Conservation (phyloP, 2,329 filamentous ascomycete species). For the Sporothrix curviconia region DNA sequence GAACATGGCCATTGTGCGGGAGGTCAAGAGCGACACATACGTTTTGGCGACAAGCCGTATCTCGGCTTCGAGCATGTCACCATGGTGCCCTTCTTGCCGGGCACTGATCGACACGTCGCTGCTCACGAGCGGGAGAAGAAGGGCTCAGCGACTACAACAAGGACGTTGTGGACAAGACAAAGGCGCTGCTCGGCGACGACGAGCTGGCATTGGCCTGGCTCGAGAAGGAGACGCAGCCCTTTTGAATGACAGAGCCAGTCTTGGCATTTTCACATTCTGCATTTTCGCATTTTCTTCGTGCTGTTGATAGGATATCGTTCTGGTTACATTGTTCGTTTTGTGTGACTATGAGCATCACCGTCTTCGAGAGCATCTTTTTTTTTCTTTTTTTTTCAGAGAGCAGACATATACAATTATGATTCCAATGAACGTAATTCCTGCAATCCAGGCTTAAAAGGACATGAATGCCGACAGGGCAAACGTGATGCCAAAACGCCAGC, state of each 20-base stretch:
- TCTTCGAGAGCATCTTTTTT: no score
- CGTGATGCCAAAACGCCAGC: slow-evolving; percentile 63
- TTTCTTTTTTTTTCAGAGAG: no score
- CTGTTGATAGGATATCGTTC: neutral
- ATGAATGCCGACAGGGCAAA: slow-evolving; percentile 64
- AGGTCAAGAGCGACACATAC: slow-evolving; percentile 79
- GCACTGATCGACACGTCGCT: slow-evolving; percentile 74
- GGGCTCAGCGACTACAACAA: slow-evolving; percentile 80
- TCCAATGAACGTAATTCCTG: no score
- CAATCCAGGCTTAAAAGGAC: slow-evolving; percentile 31
- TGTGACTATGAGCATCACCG: no score
- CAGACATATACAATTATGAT: no score
- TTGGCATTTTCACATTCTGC: no score
- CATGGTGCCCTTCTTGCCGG: slow-evolving; percentile 88
- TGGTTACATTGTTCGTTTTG: no score
- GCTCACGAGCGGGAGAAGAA: slow-evolving; percentile 67
- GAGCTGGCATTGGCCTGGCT: slow-evolving; percentile 71
- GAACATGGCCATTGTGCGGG: slow-evolving; percentile 86
- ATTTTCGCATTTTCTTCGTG: neutral
- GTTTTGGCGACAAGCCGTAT: slow-evolving; percentile 90
- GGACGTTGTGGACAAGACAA: slow-evolving; percentile 77
- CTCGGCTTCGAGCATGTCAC: slow-evolving; percentile 95
- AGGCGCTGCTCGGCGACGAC: slow-evolving; percentile 67
- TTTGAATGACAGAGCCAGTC: no score
- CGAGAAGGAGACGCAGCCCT: slow-evolving; percentile 72